phyloP scores from a whole-genome alignment of 1,284 basidiomycete species.

The Erythrobasidium hasegawianum region DNA sequence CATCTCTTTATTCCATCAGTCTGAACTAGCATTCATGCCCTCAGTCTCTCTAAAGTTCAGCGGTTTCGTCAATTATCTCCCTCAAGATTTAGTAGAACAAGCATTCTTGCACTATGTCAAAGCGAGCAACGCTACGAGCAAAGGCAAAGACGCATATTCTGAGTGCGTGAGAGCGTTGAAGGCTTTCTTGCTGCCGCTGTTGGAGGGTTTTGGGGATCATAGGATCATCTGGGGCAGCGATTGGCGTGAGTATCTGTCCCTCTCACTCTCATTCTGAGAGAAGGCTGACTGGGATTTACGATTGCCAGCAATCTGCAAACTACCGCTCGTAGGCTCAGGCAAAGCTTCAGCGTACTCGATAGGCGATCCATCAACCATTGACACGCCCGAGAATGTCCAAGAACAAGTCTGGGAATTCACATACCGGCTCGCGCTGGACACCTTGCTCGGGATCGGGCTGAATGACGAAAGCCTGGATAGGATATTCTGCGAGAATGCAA shows the following conservation, averaged over 20 bases:
- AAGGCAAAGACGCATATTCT: neutral
- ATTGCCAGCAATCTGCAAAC: constrained; percentile 3
- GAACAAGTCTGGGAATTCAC: constrained; percentile 1
- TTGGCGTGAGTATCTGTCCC: constrained; percentile 16
- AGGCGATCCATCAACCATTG: neutral
- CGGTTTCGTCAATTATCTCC: constrained; percentile 5
- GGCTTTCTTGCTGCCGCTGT: constrained; percentile 3
- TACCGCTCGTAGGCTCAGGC: neutral
- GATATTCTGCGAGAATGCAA: constrained; percentile 7
- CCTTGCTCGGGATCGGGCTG: constrained; percentile 6
- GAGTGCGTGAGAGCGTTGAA: constrained; percentile 7
- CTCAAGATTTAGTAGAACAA: neutral
- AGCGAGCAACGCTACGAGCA: too few relatives aligned
- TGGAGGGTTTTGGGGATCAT: constrained; percentile 18
- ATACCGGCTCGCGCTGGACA: neutral
- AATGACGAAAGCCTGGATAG: constrained; percentile 8
- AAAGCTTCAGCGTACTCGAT: neutral
- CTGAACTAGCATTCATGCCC: constrained; percentile 9
- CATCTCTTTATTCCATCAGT: neutral
- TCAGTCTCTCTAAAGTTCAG: neutral
- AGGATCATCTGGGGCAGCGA: constrained; percentile 18
- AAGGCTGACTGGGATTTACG: too few relatives aligned
- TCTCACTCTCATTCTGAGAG: too few relatives aligned
- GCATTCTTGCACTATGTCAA: neutral
- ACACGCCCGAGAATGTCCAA: neutral